Percentiles rank a stretch among this genome's conserved stretches.
Evolutionary conservation across 2,329 filamentous ascomycete species (phyloP).

Genomic region (Bipolaris bicolor): DNA sequence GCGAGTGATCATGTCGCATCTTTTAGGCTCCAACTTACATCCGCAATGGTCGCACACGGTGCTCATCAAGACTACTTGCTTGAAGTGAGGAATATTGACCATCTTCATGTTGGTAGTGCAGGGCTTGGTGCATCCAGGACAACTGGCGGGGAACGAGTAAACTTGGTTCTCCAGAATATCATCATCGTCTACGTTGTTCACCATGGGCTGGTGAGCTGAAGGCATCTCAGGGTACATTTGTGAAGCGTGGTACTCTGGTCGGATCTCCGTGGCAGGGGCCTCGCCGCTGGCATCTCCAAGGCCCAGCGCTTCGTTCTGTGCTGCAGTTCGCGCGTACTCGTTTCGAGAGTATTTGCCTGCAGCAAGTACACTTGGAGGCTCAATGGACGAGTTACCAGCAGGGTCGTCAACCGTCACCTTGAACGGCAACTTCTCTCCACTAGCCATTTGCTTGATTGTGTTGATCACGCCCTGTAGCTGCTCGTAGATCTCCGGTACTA

Average conservation of each 20-base stretch:
- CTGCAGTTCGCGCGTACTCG: constrained; percentile 80
- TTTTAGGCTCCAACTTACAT: constrained; percentile 51
- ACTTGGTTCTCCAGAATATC: constrained; percentile 93
- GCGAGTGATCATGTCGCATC: not conserved
- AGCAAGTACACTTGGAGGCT: constrained; percentile 75
- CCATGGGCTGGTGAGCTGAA: constrained; percentile 36
- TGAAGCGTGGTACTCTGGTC: constrained; percentile 59
- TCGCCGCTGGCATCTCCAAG: constrained; percentile 60
- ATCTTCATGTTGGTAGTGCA: constrained; percentile 98
- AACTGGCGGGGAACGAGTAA: constrained; percentile 89
- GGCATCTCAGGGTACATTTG: constrained; percentile 54
- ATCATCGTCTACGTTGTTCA: constrained; percentile 58
- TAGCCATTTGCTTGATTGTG: constrained; percentile 77
- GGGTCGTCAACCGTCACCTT: constrained; percentile 87
- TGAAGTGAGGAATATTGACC: constrained; percentile 97
- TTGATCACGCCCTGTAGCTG: constrained; percentile 80
- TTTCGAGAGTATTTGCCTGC: constrained; percentile 89
- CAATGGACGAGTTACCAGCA: constrained; percentile 95
- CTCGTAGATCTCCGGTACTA: constrained; percentile 76
- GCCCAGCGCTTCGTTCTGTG: constrained; percentile 86
- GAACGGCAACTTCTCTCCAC: constrained; percentile 82
- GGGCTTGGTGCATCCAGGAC: constrained; percentile 84
- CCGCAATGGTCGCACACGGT: constrained; percentile 91
- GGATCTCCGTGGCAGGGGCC: constrained; percentile 63
- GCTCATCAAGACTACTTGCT: constrained; percentile 94